Percentiles rank a stretch among this genome's conserved stretches.
phyloP scores from a whole-genome alignment of 768 basidiomycete genomes.

The Phylloporus sp. region DNA sequence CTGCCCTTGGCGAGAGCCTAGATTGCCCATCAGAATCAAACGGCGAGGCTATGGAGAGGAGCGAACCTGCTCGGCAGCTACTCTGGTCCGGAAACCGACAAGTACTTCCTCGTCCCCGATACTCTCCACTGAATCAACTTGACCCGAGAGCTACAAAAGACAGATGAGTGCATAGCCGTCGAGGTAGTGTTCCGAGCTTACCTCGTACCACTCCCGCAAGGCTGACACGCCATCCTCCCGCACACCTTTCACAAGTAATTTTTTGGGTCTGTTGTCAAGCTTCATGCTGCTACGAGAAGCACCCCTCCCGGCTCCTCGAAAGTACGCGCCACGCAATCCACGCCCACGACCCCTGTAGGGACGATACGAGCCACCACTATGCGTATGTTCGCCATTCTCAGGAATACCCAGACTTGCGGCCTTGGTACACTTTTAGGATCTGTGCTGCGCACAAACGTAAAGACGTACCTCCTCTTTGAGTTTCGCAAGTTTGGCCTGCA shows the following conservation, averaged over 20 bases:
- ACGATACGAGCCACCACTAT: slow-evolving; percentile 43
- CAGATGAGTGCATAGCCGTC: not conserved
- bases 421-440: slow-evolving; percentile 34
- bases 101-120: slow-evolving; percentile 55
- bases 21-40: slow-evolving; percentile 10
- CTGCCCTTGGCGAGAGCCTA: slow-evolving; percentile 72
- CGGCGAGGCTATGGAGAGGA: not conserved
- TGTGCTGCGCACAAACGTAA: slow-evolving; percentile 1
- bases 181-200: slow-evolving; percentile 25
- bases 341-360: slow-evolving; percentile 68
- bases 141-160: slow-evolving; percentile 54
- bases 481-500: slow-evolving; percentile 70
- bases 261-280: slow-evolving; percentile 85
- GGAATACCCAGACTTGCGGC: slow-evolving; percentile 73
- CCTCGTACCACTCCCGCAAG: slow-evolving; percentile 83
- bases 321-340: slow-evolving; percentile 54
- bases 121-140: slow-evolving; percentile 61
- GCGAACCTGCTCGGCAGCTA: slow-evolving; percentile 72
- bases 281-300: slow-evolving; percentile 75
- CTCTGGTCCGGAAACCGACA: slow-evolving; percentile 68
- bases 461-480: slow-evolving; percentile 72
- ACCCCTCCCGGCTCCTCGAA: slow-evolving; percentile 61
- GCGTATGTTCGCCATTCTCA: slow-evolving; percentile 40
- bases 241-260: slow-evolving; percentile 70
- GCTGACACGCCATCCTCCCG: slow-evolving; percentile 51